Conservation (phyloP, 2,329 filamentous ascomycete species). For the Colletotrichum higginsianum region DNA sequence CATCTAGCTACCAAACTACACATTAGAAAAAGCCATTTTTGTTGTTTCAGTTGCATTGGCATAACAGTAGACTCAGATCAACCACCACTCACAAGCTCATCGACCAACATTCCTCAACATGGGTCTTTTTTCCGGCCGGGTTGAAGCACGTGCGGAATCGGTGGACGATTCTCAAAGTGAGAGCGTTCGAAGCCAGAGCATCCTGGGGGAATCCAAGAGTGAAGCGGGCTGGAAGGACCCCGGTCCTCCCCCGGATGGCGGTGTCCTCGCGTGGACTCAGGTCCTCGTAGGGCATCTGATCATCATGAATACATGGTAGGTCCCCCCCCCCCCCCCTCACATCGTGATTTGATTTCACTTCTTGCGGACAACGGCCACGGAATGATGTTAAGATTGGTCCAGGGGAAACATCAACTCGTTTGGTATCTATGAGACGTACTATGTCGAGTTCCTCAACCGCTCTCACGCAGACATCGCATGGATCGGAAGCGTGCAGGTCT, state of each 20-base stretch:
- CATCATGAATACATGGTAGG: constrained; percentile 21
- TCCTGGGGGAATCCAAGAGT: neutral
- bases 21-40: no score
- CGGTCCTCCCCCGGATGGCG: constrained; percentile 42
- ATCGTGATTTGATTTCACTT: neutral
- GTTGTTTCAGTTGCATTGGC: neutral
- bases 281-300: constrained; percentile 41
- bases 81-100: neutral
- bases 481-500: constrained; percentile 62
- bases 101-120: neutral
- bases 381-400: neutral
- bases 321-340: neutral
- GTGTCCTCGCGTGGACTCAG: constrained; percentile 45
- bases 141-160: neutral
- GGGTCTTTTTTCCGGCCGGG: neutral
- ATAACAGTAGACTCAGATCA: neutral
- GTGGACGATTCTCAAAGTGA: constrained; percentile 6
- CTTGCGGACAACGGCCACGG: neutral
- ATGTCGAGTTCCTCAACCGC: constrained; percentile 52
- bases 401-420: constrained; percentile 62
- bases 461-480: constrained; percentile 57
- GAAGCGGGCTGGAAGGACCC: neutral
- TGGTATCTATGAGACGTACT: constrained; percentile 62
- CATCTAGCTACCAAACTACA: no score
- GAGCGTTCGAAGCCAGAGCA: neutral